Evolutionary conservation across 2,329 filamentous ascomycete genomes (phyloP).

Genomic region (Fusarium buxicola): DNA sequence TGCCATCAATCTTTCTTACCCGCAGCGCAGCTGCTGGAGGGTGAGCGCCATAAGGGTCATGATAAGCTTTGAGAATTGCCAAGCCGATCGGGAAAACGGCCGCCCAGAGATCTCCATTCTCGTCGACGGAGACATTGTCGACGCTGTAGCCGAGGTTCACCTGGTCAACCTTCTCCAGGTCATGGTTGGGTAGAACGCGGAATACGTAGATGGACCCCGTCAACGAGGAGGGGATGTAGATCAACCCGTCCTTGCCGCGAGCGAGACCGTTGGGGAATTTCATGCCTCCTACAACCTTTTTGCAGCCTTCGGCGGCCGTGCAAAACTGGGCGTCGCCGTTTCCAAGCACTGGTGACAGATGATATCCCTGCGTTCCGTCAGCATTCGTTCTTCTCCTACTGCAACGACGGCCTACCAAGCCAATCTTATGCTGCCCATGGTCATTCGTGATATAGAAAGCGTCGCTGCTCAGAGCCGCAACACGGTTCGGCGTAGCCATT

Average conservation of each 20-base stretch:
- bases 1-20: constrained; percentile 3
- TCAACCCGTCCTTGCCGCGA: constrained; percentile 37
- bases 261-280: constrained; percentile 50
- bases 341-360: constrained; percentile 39
- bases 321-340: constrained; percentile 48
- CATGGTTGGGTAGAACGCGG: constrained; percentile 4
- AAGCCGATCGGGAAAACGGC: constrained; percentile 31
- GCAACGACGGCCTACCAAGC: constrained; percentile 10
- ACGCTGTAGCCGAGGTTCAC: constrained; percentile 22
- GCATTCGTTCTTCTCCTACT: rapidly evolving
- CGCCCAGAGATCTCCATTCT: constrained; percentile 35
- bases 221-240: constrained; percentile 49
- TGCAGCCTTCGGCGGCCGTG: constrained; percentile 33
- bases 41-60: constrained; percentile 24
- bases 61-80: constrained; percentile 21
- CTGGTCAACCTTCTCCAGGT: constrained; percentile 23
- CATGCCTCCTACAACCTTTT: constrained; percentile 34
- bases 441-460: constrained; percentile 38
- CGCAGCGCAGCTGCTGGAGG: constrained; percentile 25
- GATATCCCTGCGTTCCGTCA: constrained; percentile 13
- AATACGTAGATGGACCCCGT: constrained; percentile 36
- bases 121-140: constrained; percentile 41
- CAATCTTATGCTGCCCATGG: constrained; percentile 33
- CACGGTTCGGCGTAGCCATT: constrained; percentile 39
- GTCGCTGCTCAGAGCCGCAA: constrained; percentile 18